Percentiles rank a stretch among this genome's conserved stretches.
Evolutionary conservation across 345 rosid species (phyloP).

Genomic region (Moricandia arvensis): DNA sequence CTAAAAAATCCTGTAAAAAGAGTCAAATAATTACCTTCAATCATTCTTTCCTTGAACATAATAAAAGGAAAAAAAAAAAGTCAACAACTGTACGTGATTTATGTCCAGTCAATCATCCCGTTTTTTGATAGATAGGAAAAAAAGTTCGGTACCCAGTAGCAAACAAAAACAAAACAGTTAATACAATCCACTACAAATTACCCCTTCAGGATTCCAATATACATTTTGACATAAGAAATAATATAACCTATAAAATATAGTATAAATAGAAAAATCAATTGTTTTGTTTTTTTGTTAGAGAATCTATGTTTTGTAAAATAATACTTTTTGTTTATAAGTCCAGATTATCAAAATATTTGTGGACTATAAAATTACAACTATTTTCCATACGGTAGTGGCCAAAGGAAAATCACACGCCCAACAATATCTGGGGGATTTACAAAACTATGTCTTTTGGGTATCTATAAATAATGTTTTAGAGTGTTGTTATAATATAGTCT

Average conservation of each 20-base stretch:
- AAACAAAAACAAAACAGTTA: background rate
- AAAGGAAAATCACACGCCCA: background rate
- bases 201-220: background rate
- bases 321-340: background rate
- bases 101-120: background rate
- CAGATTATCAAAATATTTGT: background rate
- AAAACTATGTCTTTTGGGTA: background rate
- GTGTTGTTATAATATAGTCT: background rate
- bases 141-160: background rate
- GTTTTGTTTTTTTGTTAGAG: background rate
- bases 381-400: background rate
- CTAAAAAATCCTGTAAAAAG: constrained; percentile 67
- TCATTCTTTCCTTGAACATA: background rate
- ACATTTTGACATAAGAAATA: background rate
- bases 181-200: background rate
- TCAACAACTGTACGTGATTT: background rate
- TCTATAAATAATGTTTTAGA: background rate
- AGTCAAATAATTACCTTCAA: background rate
- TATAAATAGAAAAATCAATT: background rate
- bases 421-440: background rate
- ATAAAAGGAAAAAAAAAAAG: background rate
- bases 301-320: background rate
- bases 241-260: background rate
- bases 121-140: background rate
- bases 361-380: background rate